Evolutionary conservation across 1,284 basidiomycete species (phyloP).

Genomic region (Apiotrichum domesticum): DNA sequence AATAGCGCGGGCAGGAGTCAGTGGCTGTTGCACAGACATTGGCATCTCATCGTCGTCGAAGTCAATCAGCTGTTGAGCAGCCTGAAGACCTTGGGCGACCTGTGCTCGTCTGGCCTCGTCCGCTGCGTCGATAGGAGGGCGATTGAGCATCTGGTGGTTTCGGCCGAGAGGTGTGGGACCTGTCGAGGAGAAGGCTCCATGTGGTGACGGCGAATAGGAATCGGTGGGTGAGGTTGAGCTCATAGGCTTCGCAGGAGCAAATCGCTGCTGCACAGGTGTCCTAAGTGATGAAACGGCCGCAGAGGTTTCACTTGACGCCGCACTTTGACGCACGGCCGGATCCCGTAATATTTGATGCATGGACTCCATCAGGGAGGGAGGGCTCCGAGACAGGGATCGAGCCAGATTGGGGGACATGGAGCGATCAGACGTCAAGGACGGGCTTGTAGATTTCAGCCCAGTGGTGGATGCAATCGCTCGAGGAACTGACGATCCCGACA

Average conservation of each 20-base stretch:
- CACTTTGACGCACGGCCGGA: constrained; percentile 9
- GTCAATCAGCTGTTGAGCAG: constrained; percentile 65
- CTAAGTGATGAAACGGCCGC: background rate
- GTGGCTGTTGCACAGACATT: constrained; percentile 9
- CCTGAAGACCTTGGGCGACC: constrained; percentile 80
- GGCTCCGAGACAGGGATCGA: constrained; percentile 14
- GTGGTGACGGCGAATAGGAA: background rate
- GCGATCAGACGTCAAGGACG: background rate
- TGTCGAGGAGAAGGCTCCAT: background rate
- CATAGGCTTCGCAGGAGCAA: background rate
- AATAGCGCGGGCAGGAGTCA: constrained; percentile 20
- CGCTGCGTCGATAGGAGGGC: constrained; percentile 34
- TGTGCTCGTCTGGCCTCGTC: constrained; percentile 77
- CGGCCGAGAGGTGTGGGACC: background rate
- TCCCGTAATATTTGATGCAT: constrained; percentile 12
- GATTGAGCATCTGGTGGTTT: background rate
- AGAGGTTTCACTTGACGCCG: constrained; percentile 17
- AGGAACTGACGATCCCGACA: background rate
- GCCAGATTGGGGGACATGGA: constrained; percentile 12
- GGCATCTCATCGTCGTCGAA: constrained; percentile 21
- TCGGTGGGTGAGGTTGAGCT: background rate
- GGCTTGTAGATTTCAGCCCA: background rate
- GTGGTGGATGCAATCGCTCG: background rate
- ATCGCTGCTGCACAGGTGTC: constrained; percentile 6
- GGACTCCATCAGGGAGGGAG: constrained; percentile 16